Percentiles rank a stretch among this genome's conserved stretches.
Conservation (phyloP, 306 rosid genomes). For the Lablab purpureus region DNA sequence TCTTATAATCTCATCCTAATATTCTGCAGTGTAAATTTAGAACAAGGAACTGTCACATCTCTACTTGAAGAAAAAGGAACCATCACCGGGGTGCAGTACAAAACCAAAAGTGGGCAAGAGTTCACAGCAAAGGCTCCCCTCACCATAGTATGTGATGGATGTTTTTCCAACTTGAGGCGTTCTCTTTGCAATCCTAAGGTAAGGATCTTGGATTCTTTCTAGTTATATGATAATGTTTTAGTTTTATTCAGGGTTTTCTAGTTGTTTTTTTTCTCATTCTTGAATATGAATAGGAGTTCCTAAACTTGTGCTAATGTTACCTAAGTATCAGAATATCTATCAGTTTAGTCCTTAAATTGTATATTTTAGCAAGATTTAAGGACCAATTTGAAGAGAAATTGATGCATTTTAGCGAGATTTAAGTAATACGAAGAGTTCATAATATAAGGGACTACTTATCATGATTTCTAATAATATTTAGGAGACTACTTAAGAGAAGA, state of each 20-base stretch:
- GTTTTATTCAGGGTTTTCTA: background rate
- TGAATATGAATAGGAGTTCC: background rate
- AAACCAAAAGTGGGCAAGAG: slow-evolving; percentile 73
- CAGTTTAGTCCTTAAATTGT: background rate
- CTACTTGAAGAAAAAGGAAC: slow-evolving; percentile 77
- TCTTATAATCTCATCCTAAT: background rate
- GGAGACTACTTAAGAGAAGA: background rate
- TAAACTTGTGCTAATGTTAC: background rate
- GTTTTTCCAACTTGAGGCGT: slow-evolving; percentile 64
- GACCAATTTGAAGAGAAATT: background rate
- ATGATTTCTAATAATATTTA: background rate
- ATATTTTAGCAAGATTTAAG: too few relatives aligned
- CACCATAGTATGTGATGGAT: slow-evolving; percentile 69
- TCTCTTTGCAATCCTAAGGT: slow-evolving; percentile 64
- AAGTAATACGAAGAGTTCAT: background rate
- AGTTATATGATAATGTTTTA: background rate
- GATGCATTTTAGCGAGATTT: background rate
- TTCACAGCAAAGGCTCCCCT: slow-evolving; percentile 64
- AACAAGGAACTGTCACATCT: slow-evolving; percentile 87
- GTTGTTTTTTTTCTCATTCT: background rate
- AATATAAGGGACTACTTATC: background rate
- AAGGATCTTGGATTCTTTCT: slow-evolving; percentile 2
- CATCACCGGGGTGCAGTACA: slow-evolving; percentile 77
- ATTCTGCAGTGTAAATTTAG: slow-evolving; percentile 74
- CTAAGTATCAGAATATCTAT: too few relatives aligned